Base-by-base conservation (phyloP, 2,329 filamentous ascomycete species). In the Clarireedia homoeocarpa region DNA sequence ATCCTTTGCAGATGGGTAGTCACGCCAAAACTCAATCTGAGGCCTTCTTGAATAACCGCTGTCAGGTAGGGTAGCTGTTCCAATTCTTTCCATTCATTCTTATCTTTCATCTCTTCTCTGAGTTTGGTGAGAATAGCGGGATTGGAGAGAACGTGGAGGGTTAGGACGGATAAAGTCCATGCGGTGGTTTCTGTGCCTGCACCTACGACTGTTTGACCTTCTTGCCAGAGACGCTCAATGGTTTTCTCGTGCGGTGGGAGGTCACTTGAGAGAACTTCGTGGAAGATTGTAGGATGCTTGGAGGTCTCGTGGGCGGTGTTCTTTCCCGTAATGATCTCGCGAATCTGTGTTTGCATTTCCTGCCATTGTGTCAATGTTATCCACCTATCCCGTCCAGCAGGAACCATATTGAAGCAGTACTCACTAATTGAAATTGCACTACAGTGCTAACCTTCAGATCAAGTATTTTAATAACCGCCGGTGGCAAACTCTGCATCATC, bases 171-270 rank as follows among this genome's bases (percentile, higher is more conserved):
- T 17, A 76, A 62, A 0, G 68, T 63, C 61, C 66, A 67, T 10
- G 65, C 66, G 0, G 67, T 70, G 0, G 73, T 75, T 40, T 72
- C 67, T 10, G 69, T 71, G 2, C 71, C 74, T 2, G 72, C 74
- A 39, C 54, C 50, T 2, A 63, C 64, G 10, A 70, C 63, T 1
- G 72, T 46, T 45, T 60, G 53, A 14, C 52, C 68, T 20, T 75
- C 73, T 7, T 68, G 61, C 6, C 60, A 60, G 5, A 75, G 60
- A 0, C 73, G 65, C 1, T 48, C 26, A 1, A 63, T 20, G 0
- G 64, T 60, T 58, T 73, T 74, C 42, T 73, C 73, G 3, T 61
- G 24, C 1, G 60, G 39, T 1, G 72, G 69, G 0, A 75, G 66
- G n/a, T 65, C 26, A 30, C 62, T 65, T 12, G 59, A 40, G 2